Evolutionary conservation across 768 basidiomycete species (phyloP).

Genomic region (Suillus placidus): DNA sequence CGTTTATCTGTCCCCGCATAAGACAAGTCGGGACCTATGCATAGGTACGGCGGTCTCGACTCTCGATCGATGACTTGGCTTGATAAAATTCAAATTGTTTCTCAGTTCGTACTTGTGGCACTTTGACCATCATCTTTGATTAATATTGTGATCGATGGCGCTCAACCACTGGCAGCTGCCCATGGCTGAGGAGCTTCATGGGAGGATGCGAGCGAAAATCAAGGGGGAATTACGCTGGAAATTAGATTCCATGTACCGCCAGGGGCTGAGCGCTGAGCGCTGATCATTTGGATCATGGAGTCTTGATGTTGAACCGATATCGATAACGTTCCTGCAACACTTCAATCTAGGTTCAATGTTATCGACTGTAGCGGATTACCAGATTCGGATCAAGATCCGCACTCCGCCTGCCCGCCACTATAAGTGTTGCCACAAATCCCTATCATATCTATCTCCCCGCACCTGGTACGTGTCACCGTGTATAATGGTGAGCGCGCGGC

Average conservation of each 20-base stretch:
- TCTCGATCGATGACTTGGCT: constrained; percentile 26
- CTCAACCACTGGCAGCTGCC: neutral
- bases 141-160: neutral
- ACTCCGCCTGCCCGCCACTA: constrained; percentile 54
- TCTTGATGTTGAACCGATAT: constrained; percentile 12
- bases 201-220: neutral
- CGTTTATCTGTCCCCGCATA: constrained; percentile 14
- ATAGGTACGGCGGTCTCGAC: constrained; percentile 25
- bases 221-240: neutral
- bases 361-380: constrained; percentile 23
- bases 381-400: constrained; percentile 78
- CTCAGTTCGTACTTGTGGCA: constrained; percentile 1
- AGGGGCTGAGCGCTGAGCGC: neutral
- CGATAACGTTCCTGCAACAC: constrained; percentile 12
- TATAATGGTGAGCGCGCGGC: constrained; percentile 33
- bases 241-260: constrained; percentile 1
- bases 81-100: constrained; percentile 4
- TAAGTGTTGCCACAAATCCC: constrained; percentile 38
- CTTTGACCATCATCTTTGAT: neutral
- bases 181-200: neutral
- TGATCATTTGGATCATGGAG: neutral
- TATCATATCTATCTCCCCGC: constrained; percentile 26
- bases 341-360: constrained; percentile 3
- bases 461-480: constrained; percentile 31
- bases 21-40: constrained; percentile 17